These are phyloP conservation scores for Cunninghamia lanceolata DNA, from an alignment of 75 land plant genomes.

Conservation along the genomic window DNA sequence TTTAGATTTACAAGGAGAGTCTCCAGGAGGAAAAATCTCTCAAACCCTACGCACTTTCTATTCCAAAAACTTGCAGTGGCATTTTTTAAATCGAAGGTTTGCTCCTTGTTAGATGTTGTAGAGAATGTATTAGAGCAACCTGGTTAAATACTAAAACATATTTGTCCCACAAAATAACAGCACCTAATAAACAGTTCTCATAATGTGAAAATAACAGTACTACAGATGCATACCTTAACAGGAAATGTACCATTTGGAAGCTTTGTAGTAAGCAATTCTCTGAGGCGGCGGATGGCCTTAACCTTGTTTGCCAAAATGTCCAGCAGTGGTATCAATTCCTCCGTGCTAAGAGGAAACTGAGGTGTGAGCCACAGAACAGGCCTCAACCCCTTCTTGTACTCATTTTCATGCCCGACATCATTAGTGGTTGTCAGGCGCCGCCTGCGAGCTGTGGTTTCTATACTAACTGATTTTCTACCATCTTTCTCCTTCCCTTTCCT, in stretches of 20 bases:
- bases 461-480: constrained; percentile 14
- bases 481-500: constrained; percentile 31
- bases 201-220: neutral
- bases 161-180: neutral
- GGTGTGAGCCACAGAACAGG: constrained; percentile 92
- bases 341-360: constrained; percentile 77
- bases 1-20: neutral
- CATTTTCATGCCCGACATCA: constrained; percentile 61
- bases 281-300: constrained; percentile 83
- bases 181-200: neutral
- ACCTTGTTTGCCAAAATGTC: constrained; percentile 95
- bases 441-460: constrained; percentile 20
- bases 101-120: neutral
- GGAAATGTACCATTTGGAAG: constrained; percentile 93
- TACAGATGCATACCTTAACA: constrained; percentile 63
- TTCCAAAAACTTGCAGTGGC: neutral
- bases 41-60: neutral
- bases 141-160: neutral
- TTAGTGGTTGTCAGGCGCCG: constrained; percentile 13
- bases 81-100: neutral
- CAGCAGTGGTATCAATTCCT: constrained; percentile 83
- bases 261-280: constrained; percentile 91
- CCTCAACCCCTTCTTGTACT: constrained; percentile 93
- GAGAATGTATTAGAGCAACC: neutral
- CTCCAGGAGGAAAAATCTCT: neutral